phyloP scores from a whole-genome alignment of 352 stramenopile species.

The Pythium aphanidermatum region DNA sequence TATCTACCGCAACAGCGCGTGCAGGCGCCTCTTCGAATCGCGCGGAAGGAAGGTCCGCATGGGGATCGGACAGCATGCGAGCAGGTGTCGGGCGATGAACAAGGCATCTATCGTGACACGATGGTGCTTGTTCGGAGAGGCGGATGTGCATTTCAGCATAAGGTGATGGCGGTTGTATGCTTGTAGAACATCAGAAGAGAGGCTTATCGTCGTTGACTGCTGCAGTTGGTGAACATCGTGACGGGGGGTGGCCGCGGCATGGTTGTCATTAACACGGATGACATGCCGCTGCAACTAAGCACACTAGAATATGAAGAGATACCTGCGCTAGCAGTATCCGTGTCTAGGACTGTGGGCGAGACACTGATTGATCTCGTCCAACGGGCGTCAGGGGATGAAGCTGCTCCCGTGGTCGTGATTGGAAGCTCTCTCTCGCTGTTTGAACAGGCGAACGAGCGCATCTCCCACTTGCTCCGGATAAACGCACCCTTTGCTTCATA shows the following conservation, averaged over 20 bases:
- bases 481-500: conserved; percentile 13
- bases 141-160: conserved; percentile 15
- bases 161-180: conserved; percentile 1
- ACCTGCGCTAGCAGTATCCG: conserved; percentile 5
- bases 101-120: too few species aligned
- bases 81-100: too few species aligned
- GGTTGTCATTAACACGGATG: conserved; percentile 16
- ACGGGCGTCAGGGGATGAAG: neutral
- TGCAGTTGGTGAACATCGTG: conserved; percentile 12
- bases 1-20: conserved; percentile 1
- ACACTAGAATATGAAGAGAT: conserved; percentile 9
- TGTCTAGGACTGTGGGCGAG: conserved; percentile 5
- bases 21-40: too few species aligned
- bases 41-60: conserved; percentile 4
- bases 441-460: conserved; percentile 9
- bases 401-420: neutral
- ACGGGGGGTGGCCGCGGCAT: conserved; percentile 5
- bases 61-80: too few species aligned
- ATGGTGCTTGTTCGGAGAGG: conserved; percentile 13
- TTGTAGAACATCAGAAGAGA: neutral
- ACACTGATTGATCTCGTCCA: neutral
- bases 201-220: neutral
- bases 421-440: neutral
- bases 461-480: conserved; percentile 4
- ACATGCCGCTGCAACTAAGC: conserved; percentile 6